A percentile compares a stretch with the other conserved stretches of the same genome.
Conservation (phyloP, 768 basidiomycete species). For the Mycena galericulata region DNA sequence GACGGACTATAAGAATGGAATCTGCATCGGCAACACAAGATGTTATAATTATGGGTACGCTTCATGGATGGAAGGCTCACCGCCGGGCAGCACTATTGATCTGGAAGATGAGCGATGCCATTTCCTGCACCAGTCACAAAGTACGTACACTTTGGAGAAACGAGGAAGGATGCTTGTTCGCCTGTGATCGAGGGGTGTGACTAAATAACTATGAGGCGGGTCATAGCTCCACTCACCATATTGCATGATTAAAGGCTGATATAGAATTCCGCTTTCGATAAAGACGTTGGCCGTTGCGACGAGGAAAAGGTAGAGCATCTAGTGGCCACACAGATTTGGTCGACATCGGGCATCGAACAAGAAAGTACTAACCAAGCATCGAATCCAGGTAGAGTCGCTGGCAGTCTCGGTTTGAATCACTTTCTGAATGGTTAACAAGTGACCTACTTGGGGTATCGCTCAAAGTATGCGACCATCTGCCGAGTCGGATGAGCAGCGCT, state of each 20-base stretch:
- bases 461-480: constrained; percentile 19
- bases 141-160: constrained; percentile 14
- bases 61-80: neutral
- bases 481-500: neutral
- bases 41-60: neutral
- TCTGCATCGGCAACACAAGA: neutral
- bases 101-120: neutral
- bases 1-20: constrained; percentile 21
- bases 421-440: neutral
- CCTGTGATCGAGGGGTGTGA: neutral
- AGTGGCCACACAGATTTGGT: neutral
- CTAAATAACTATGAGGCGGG: neutral
- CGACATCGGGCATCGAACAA: too few species aligned
- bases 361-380: neutral
- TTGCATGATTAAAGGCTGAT: constrained; percentile 20
- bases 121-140: neutral
- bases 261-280: constrained; percentile 23
- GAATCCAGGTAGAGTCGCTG: constrained; percentile 18
- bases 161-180: neutral
- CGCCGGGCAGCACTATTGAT: constrained; percentile 16
- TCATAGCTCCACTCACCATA: constrained; percentile 3
- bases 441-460: constrained; percentile 13
- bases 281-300: constrained; percentile 18
- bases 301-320: constrained; percentile 28
- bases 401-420: neutral